phyloP scores from a whole-genome alignment of 345 rosid genomes.

The Eucalyptus decipiens region DNA sequence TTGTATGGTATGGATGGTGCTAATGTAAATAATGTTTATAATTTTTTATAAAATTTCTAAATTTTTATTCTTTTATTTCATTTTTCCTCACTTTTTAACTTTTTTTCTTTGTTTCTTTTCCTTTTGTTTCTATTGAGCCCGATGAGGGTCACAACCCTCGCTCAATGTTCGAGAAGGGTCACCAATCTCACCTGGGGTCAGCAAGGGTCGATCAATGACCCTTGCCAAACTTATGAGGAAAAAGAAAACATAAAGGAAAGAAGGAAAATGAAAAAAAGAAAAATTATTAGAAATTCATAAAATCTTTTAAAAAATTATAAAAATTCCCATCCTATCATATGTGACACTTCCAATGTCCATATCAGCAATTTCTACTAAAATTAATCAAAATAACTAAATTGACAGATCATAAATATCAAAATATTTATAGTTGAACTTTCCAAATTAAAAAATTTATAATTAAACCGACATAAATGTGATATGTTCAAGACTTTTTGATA shows the following conservation, averaged over 20 bases:
- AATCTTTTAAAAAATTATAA: no score
- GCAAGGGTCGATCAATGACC: rapidly evolving
- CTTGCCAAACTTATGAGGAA: no score
- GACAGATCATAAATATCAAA: rapidly evolving
- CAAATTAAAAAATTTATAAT: no score
- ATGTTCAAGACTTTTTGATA: no score
- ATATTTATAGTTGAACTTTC: no score
- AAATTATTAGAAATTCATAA: no score
- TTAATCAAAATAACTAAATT: no score
- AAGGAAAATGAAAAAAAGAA: no score
- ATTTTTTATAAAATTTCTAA: no score
- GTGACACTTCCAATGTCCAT: rapidly evolving
- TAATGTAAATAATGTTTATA: no score
- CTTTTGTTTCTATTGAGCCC: background rate
- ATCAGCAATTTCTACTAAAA: rapidly evolving
- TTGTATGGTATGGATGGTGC: rapidly evolving
- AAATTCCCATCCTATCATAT: rapidly evolving
- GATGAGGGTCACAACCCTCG: rapidly evolving
- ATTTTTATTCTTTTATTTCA: rapidly evolving
- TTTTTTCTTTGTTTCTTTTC: no score
- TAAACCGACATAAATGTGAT: no score
- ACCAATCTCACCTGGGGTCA: rapidly evolving
- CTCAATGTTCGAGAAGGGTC: rapidly evolving
- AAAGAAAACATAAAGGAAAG: rapidly evolving
- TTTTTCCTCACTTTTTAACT: rapidly evolving